A percentile compares a stretch with the other conserved stretches of the same genome.
phyloP scores from a whole-genome alignment of 805 yeast genomes.

The Metschnikowia gelsemii region DNA sequence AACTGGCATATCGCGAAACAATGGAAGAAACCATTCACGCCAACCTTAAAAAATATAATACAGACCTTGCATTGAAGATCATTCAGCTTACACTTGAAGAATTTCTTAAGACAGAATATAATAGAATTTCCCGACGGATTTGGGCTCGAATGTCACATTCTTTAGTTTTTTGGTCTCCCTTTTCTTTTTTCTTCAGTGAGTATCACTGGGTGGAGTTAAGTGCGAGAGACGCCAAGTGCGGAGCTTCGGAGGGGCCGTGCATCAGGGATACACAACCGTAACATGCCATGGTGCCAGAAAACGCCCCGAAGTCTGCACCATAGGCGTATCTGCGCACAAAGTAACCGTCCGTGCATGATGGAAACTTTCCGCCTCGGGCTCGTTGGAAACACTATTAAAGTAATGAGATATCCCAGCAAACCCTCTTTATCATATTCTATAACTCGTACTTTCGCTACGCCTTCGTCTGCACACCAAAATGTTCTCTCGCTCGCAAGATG shows the following conservation, averaged over 20 bases:
- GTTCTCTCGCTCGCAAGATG: conserved; percentile 15
- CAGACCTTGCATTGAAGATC: too few species aligned
- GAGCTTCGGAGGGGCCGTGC: background rate
- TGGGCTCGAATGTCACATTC: background rate
- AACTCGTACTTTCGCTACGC: background rate
- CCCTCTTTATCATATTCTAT: too few species aligned
- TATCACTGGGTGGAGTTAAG: background rate
- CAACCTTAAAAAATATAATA: too few species aligned
- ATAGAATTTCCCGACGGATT: too few species aligned
- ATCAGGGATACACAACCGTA: conserved; percentile 1
- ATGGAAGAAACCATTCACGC: too few species aligned
- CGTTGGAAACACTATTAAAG: conserved; percentile 4
- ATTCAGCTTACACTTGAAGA: too few species aligned
- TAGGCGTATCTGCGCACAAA: background rate
- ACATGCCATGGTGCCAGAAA: background rate
- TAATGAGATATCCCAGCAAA: background rate
- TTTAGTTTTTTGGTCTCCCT: background rate
- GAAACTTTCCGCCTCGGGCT: background rate
- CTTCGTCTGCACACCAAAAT: conserved; percentile 2
- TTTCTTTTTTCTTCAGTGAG: background rate
- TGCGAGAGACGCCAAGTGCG: background rate
- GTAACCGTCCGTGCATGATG: conserved; percentile 7
- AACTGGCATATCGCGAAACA: background rate
- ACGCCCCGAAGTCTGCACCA: background rate
- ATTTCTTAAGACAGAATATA: too few species aligned